Conservation (phyloP, 2,329 filamentous ascomycete genomes). For the Pseudocercospora macadamiae region DNA sequence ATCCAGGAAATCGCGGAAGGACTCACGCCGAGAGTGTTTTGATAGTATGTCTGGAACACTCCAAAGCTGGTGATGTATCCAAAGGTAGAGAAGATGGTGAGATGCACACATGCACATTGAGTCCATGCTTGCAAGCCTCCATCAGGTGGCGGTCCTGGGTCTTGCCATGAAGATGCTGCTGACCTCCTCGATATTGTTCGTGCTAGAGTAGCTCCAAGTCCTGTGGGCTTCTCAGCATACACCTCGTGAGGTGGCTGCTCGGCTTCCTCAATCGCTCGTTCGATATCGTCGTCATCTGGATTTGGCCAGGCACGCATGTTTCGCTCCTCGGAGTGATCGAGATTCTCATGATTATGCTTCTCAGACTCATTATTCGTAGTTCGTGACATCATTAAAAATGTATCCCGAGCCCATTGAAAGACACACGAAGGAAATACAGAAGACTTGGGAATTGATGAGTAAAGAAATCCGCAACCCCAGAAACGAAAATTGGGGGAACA, state of each 20-base stretch:
- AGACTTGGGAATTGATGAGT: neutral
- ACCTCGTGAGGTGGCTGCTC: slow-evolving; percentile 13
- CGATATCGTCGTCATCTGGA: slow-evolving; percentile 26
- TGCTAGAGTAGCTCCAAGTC: slow-evolving; percentile 18
- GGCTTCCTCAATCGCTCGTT: slow-evolving; percentile 24
- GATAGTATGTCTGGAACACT: slow-evolving; percentile 53
- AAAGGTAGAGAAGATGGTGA: slow-evolving; percentile 40
- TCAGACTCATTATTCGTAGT: neutral
- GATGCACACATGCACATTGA: slow-evolving; percentile 33
- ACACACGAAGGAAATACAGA: too few species aligned
- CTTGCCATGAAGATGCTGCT: slow-evolving; percentile 31
- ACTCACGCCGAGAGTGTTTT: slow-evolving; percentile 34
- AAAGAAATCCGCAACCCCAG: neutral
- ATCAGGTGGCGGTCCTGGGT: slow-evolving; percentile 46
- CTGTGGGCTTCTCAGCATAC: slow-evolving; percentile 4
- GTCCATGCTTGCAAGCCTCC: slow-evolving; percentile 44
- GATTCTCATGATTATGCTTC: neutral
- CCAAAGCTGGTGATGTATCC: slow-evolving; percentile 36
- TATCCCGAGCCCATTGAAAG: neutral
- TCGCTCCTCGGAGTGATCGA: neutral
- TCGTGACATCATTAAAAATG: neutral
- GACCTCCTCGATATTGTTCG: slow-evolving; percentile 33
- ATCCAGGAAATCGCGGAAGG: slow-evolving; percentile 57
- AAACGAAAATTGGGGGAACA: neutral
- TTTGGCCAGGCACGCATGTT: slow-evolving; percentile 25